Base-by-base conservation (phyloP, 208 protist species). In the Acanthamoeba sp. region DNA sequence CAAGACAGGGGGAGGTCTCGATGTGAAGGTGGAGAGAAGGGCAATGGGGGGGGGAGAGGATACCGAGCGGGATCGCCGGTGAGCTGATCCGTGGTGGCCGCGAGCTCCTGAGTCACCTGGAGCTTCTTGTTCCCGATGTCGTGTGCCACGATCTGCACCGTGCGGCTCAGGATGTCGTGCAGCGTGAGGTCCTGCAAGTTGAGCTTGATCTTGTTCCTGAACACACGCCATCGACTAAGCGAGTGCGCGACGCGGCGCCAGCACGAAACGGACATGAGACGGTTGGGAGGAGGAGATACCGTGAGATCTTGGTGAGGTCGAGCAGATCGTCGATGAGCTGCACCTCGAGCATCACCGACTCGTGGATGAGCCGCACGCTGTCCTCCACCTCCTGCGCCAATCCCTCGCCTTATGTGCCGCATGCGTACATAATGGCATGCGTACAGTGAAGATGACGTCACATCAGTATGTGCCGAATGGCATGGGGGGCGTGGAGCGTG, bases 271-370 rank as follows among this genome's bases (percentile, higher is more conserved):
- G 48, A n/a, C n/a, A n/a, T n/a, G n/a, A n/a, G n/a, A n/a, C n/a
- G n/a, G n/a, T n/a, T n/a, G n/a, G n/a, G n/a, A n/a, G n/a, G n/a
- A n/a, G n/a, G n/a, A n/a, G n/a, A n/a, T 52, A 52, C n/a, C 45
- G 40, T n/a, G 82, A 55, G 14, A 89, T 20, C 82, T 89, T 89
- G 82, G 82, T 89, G 0, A 89, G n/a, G 24, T 89, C 82, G 34
- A 89, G 82, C 45, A 88, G 24, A 14, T 88, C 40, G 55, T 88
- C 80, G 27, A 88, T 88, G 32, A 88, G 42, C 20, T 59, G 45
- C 40, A 89, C 82, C 45, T 89, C 82, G n/a, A 89, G 82, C 50
- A 48, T 24, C 3, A 89, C 45, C n/a, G 20, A 38, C 38, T 89
- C 82, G 55, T 89, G 38, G 22, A 89, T 89, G 7, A 50, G 18